Percentiles rank a stretch among this genome's conserved stretches.
Evolutionary conservation across 306 rosid genomes (phyloP).

Genomic region (Spatholobus suberectus): DNA sequence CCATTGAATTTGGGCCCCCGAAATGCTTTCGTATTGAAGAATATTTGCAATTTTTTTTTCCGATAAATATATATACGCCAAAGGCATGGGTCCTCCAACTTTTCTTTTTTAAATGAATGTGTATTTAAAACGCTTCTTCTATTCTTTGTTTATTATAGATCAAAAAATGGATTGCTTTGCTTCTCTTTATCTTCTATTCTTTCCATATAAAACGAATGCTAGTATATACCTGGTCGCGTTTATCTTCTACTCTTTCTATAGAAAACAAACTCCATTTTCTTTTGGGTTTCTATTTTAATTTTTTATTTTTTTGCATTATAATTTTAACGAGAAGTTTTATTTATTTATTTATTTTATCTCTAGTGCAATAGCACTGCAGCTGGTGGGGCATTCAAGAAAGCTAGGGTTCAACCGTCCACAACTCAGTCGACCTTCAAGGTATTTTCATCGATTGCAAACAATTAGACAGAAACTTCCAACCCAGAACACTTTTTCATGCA

Average conservation of each 20-base stretch:
- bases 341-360: conserved; percentile 10
- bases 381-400: conserved; percentile 93
- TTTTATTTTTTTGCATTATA: background rate
- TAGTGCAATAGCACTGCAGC: conserved; percentile 83
- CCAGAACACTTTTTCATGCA: conserved; percentile 37
- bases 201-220: background rate
- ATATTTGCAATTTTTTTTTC: background rate
- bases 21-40: conserved; percentile 31
- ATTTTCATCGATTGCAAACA: conserved; percentile 41
- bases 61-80: background rate
- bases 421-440: conserved; percentile 90
- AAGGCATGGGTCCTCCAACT: conserved; percentile 18
- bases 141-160: conserved; percentile 12
- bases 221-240: background rate
- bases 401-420: conserved; percentile 87
- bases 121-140: background rate
- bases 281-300: background rate
- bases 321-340: background rate
- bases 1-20: conserved; percentile 16
- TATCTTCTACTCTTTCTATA: background rate
- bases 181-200: conserved; percentile 14
- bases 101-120: conserved; percentile 12
- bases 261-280: background rate
- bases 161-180: background rate
- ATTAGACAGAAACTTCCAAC: conserved; percentile 52